Base-by-base conservation (phyloP, 345 rosid genomes). In the Geranium rotundifolium region DNA sequence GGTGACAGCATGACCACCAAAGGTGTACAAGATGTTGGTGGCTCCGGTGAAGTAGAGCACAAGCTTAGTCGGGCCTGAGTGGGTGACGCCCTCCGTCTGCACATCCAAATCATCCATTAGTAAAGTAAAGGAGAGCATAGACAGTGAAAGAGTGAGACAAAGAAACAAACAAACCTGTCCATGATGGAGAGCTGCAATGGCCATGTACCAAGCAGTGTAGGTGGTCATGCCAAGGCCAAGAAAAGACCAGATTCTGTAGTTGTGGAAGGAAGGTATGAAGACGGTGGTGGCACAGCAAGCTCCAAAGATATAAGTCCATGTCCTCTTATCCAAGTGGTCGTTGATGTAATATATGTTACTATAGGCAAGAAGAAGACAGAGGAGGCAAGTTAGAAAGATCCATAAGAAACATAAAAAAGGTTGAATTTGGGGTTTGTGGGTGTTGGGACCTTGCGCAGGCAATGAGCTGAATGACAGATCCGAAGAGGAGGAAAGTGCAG, bases 211-310 rank as follows among this genome's bases (percentile, higher is more conserved):
- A 58, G 99, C 99, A 4, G 99, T 95, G 75, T 90, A 95, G n/a
- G 99, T 95, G 72, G 99, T 95, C 99, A 95, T 95, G 29, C 86
- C 92, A 41, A 95, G 88, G 41, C 99, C 99, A 20, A 95, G 89
- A 75, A 95, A 95, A 17, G 99, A 88, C 99, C 99, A 95, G 57
- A 95, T 86, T 34, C 99, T 81, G 80, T 95, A 95, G 76, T 95
- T 95, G 77, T 90, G 99, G 58, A 95, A 95, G 7, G 99, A 95
- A 0, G 99, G 99, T 41, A 95, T 90, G 71, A 95, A 95, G 30
- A 95, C 97, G 2, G 99, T 95, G 61, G 99, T 95, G 39, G 99
- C 99, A 75, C 99, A 95, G 69, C 99, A 95, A 73, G 99, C 99
- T 77, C 99, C 99, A 67, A 95, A 95, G 61, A 95, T 95, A 30